Base-by-base conservation (phyloP, 805 yeast genomes). In the Kodamaea neixiangensis region DNA sequence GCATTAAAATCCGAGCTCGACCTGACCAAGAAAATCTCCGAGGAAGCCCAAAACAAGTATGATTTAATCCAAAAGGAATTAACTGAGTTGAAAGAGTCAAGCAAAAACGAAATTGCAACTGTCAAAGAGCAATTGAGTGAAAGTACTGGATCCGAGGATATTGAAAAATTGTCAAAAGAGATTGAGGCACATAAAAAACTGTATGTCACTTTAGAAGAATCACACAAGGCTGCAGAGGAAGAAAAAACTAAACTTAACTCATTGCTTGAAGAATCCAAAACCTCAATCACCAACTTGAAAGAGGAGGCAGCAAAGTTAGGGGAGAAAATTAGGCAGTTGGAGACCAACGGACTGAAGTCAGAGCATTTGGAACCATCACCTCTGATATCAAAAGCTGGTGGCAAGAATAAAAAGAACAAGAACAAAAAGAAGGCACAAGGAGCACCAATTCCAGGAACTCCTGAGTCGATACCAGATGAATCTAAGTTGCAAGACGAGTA, bases 371-470 rank as follows among this genome's bases (percentile, higher is more conserved):
- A 17, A 5, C 46, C 19, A 6, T 14, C 31, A 44, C 38, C 34
- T n/a, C 43, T 11, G 25, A 22, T 22, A n/a, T 15, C 40, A 9
- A 41, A 33, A 15, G 18, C 21, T 13, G 29, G 5, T 2, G 42
- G 42, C 21, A 46, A 44, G 44, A 44, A 40, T 38, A 48, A 35
- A 15, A 54, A 51, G 47, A 60, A 57, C 48, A 61, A 61, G 29
- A 64, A 62, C 49, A 64, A 61, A 51, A 67, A 60, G 56, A 65
- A 61, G 31, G 31, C 10, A 48, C 62, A 65, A 53, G 59, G 53
- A 58, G 42, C 41, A 14, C 33, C 18, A 6, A 37, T 10, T 14
- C 35, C 20, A 7, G 44, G 42, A n/a, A 29, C 41, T 3, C 34
- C 35, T 35, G 47, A 38, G 10, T 29, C 49, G 17, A 19, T 29